phyloP scores from a whole-genome alignment of 768 basidiomycete genomes.

The Serendipita vermifera region DNA sequence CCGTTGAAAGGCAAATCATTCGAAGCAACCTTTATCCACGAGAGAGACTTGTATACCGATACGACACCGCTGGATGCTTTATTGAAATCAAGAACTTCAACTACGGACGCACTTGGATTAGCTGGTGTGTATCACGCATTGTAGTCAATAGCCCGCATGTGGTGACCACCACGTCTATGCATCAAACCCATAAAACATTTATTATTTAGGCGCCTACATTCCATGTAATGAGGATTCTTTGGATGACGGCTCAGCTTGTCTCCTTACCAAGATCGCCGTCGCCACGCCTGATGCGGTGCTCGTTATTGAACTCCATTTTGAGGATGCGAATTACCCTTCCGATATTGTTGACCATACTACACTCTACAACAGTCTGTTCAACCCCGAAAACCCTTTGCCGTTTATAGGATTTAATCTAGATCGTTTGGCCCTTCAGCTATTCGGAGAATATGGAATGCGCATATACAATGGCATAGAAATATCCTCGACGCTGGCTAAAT shows the following conservation, averaged over 20 bases:
- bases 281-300: conserved; percentile 4
- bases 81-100: not conserved
- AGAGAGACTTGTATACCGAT: not conserved
- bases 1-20: not conserved
- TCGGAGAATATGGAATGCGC: conserved; percentile 3
- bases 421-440: conserved; percentile 1
- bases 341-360: conserved; percentile 2
- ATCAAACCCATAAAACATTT: no score
- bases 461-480: not conserved
- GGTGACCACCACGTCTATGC: no score
- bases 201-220: no score
- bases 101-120: not conserved
- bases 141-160: no score
- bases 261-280: not conserved
- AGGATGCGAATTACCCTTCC: not conserved
- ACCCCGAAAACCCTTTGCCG: not conserved
- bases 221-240: not conserved
- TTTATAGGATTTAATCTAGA: not conserved
- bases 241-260: not conserved
- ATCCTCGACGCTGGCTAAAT: not conserved
- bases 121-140: no score
- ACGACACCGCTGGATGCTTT: not conserved
- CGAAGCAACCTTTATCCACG: not conserved
- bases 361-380: not conserved
- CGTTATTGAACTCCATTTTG: not conserved